These are phyloP conservation scores for Daldinia eschscholtzii DNA, from an alignment of 2,329 filamentous ascomycete genomes.

Conservation along the genomic window DNA sequence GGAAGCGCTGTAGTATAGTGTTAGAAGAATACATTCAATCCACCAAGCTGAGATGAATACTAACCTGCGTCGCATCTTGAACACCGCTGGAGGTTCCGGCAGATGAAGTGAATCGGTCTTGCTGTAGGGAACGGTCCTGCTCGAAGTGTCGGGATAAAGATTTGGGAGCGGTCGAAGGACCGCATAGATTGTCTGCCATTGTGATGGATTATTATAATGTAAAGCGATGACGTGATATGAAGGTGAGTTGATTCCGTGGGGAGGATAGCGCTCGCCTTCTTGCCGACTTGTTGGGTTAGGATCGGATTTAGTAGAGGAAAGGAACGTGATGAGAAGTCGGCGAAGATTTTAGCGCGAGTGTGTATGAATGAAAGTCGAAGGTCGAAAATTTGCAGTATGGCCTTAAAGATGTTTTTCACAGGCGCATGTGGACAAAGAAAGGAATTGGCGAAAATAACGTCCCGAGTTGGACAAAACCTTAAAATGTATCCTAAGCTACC, in stretches of 20 bases:
- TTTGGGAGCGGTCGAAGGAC: slow-evolving; percentile 80
- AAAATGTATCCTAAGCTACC: background rate
- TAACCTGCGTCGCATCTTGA: slow-evolving; percentile 37
- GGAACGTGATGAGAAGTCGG: background rate
- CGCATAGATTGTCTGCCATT: slow-evolving; percentile 69
- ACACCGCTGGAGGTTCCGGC: background rate
- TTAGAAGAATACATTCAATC: slow-evolving; percentile 18
- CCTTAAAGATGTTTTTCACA: background rate
- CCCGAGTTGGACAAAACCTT: slow-evolving; percentile 2
- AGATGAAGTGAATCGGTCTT: slow-evolving; percentile 68
- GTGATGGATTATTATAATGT: slow-evolving; percentile 8
- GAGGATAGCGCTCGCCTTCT: background rate
- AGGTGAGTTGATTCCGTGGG: background rate
- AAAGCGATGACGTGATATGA: background rate
- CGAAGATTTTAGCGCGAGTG: background rate
- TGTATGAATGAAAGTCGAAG: background rate
- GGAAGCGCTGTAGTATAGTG: slow-evolving; percentile 41
- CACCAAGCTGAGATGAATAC: slow-evolving; percentile 12
- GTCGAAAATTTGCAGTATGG: background rate
- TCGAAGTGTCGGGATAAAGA: slow-evolving; percentile 78
- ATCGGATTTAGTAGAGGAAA: background rate
- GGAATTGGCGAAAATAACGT: background rate
- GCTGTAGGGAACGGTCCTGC: slow-evolving; percentile 77
- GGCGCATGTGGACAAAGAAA: background rate
- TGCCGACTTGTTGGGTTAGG: background rate